These are phyloP conservation scores for Wickerhamomyces bisporus DNA, from an alignment of 805 yeast species.

Conservation along the genomic window DNA sequence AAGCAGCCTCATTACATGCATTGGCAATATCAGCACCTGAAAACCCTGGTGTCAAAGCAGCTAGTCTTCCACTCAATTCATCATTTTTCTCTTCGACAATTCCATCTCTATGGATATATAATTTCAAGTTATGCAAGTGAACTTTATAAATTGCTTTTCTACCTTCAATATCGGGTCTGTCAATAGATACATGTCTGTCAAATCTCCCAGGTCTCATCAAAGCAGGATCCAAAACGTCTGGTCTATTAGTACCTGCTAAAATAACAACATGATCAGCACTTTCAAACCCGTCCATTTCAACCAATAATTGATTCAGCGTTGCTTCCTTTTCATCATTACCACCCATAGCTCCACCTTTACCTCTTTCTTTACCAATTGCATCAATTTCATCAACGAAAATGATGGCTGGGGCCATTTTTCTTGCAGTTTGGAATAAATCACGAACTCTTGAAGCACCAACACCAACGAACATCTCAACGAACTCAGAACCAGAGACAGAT, in stretches of 20 bases:
- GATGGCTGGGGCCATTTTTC: slow-evolving; percentile 86
- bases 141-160: slow-evolving; percentile 82
- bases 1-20: slow-evolving; percentile 91
- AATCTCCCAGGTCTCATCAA: slow-evolving; percentile 92
- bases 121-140: slow-evolving; percentile 60
- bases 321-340: slow-evolving; percentile 92
- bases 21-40: slow-evolving; percentile 96
- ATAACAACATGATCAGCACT: slow-evolving; percentile 89
- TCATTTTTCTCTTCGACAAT: slow-evolving; percentile 41
- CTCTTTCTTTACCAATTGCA: slow-evolving; percentile 87
- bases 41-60: slow-evolving; percentile 92
- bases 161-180: slow-evolving; percentile 84
- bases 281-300: slow-evolving; percentile 94
- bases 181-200: slow-evolving; percentile 83
- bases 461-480: slow-evolving; percentile 96
- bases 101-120: slow-evolving; percentile 35
- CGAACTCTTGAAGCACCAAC: slow-evolving; percentile 95
- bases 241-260: slow-evolving; percentile 90
- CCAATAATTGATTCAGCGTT: slow-evolving; percentile 85
- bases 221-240: slow-evolving; percentile 87
- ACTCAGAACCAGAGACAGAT: slow-evolving; percentile 90
- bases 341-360: slow-evolving; percentile 68
- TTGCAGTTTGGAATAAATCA: slow-evolving; percentile 84
- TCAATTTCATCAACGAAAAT: slow-evolving; percentile 93
- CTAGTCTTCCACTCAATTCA: slow-evolving; percentile 73